Base-by-base conservation (phyloP, 805 yeast genomes). In the Yarrowia sp. region DNA sequence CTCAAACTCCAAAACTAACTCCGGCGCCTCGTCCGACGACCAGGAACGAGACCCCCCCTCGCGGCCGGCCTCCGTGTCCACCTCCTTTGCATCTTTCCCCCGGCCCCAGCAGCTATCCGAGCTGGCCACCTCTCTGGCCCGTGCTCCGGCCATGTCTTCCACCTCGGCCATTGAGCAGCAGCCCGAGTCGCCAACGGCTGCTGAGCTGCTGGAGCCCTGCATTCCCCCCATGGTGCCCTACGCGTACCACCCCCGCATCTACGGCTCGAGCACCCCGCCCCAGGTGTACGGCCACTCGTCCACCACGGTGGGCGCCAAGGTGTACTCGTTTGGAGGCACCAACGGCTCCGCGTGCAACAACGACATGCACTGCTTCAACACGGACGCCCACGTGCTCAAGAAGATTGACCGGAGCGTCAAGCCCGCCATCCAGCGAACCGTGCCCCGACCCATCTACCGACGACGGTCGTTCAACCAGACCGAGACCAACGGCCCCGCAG, bases 241-340 rank as follows among this genome's bases (percentile, higher is more conserved):
- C 40, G 41, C 66, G 36, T 70, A 70, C 46, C 66, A 65, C n/a
- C 72, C 71, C 3, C 52, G 58, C 21, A 66, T 70, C 38, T 70
- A 62, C 64, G 72, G 72, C 52, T 41, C 33, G 4, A 26, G 19
- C 12, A 62, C 64, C 35, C 72, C 72, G 1, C 73, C 72, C 16
- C 64, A 67, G 22, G 43, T 70, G 16, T 36, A 66, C 17, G 73
- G 71, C 22, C 72, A 70, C 62, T 17, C 65, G 24, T 66, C 69
- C 51, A 58, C 67, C 1, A 59, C 65, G 12, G 65, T 70, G 14
- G 49, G 62, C 12, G 62, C 64, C 49, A 66, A 65, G 48, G 54
- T 70, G 21, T 69, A 48, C 62, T 65, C 69, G 14, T 69, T 65
- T 54, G 73, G 72, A 14, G 73, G 73, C 8, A 61, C 61, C 40